Conservation (phyloP, 805 yeast species). For the Ogataea saltuana region DNA sequence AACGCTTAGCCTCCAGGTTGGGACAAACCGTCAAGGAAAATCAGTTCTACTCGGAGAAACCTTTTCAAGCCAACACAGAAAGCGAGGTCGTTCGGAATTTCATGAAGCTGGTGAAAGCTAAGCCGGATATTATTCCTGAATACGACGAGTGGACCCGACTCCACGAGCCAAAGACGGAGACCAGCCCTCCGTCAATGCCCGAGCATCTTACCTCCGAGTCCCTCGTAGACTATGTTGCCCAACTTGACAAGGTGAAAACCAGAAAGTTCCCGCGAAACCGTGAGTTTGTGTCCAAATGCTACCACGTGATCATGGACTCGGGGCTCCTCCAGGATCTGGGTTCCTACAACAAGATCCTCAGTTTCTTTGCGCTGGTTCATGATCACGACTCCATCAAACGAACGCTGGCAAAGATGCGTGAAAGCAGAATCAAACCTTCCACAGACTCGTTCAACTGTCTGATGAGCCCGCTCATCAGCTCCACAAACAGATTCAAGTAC, state of each 20-base stretch:
- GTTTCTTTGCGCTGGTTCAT: slow-evolving; percentile 16
- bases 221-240: slow-evolving; percentile 11
- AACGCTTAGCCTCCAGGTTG: background rate
- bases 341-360: slow-evolving; percentile 22
- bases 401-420: slow-evolving; percentile 11
- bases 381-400: slow-evolving; percentile 11
- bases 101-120: slow-evolving; percentile 4
- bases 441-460: slow-evolving; percentile 22
- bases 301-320: slow-evolving; percentile 15
- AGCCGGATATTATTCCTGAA: slow-evolving; percentile 5
- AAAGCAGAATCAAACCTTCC: slow-evolving; percentile 13
- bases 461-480: slow-evolving; percentile 17
- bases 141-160: slow-evolving; percentile 6
- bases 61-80: slow-evolving; percentile 15
- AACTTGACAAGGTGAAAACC: slow-evolving; percentile 13
- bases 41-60: slow-evolving; percentile 11
- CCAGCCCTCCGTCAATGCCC: slow-evolving; percentile 13
- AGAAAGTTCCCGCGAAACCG: slow-evolving; percentile 12
- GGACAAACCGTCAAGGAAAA: background rate
- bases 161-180: slow-evolving; percentile 8
- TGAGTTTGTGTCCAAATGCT: slow-evolving; percentile 12
- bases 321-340: slow-evolving; percentile 10
- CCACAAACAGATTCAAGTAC: slow-evolving; percentile 10
- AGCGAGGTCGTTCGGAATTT: slow-evolving; percentile 17
- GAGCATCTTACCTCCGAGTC: slow-evolving; percentile 10